phyloP scores from a whole-genome alignment of 108 stramenopile species.

The Pseudonitzschia pungens region DNA sequence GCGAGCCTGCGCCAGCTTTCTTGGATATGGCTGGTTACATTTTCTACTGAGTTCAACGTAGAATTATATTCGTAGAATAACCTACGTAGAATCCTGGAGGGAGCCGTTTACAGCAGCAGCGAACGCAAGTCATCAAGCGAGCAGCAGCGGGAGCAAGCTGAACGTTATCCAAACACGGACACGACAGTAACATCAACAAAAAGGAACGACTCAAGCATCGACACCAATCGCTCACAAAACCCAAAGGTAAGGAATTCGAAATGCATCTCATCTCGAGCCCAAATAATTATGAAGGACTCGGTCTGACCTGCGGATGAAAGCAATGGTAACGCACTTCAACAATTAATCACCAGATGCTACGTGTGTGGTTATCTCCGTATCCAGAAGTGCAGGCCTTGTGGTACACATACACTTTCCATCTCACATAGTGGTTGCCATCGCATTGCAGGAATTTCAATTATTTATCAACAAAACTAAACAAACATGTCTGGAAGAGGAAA shows the following conservation, averaged over 20 bases:
- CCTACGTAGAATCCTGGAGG: not conserved
- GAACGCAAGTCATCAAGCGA: not conserved
- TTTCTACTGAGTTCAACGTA: not conserved
- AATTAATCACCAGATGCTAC: no score
- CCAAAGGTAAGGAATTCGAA: slow-evolving; percentile 10
- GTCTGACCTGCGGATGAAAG: no score
- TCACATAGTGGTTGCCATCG: no score
- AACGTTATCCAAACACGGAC: not conserved
- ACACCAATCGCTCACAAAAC: slow-evolving; percentile 1
- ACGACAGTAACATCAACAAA: not conserved
- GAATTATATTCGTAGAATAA: not conserved
- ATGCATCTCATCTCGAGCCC: not conserved
- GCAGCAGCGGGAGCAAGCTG: not conserved
- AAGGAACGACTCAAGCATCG: not conserved
- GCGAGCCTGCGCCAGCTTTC: slow-evolving; percentile 2
- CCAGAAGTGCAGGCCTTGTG: no score
- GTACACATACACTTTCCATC: no score
- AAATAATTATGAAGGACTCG: no score
- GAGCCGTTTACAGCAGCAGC: not conserved
- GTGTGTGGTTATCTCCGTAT: no score
- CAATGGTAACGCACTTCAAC: no score
- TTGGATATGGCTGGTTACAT: not conserved
- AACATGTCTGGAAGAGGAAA: slow-evolving; percentile 84
- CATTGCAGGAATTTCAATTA: not conserved
- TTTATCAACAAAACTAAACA: slow-evolving; percentile 30